Base-by-base conservation (phyloP, 805 yeast genomes). In the Clavispora fructus region DNA sequence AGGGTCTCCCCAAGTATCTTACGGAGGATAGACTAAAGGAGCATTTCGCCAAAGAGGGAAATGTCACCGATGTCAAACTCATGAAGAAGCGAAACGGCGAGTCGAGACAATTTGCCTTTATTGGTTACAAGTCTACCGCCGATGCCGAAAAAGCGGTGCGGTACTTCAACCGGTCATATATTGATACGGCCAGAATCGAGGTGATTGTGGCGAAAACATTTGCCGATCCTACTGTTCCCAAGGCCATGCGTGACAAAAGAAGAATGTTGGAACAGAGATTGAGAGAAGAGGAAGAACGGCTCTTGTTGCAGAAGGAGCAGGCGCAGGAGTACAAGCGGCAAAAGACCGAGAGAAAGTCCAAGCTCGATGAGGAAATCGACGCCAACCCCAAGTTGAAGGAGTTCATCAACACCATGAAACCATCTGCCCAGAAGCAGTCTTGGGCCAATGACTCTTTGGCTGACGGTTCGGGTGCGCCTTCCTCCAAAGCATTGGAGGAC, bases 21-120 rank as follows among this genome's bases (percentile, higher is more conserved):
- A 79, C 83, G 0, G 97, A 92, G 62, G 89, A 79, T 2, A 80
- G 83, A 52, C 67, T 92, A 46, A 74, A 74, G 51, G 78, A 76
- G 28, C 89, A 83, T 60, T 92, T 92, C 60, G 62, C 67, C 42
- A 63, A 65, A 49, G 68, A 74, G 45, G 87, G 88, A 10, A 72
- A 75, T 42, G 88, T 91, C 27, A 87, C 97, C 0, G 99, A 94
- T 75, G 91, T 88, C 33, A 89, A 87, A 64, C 73, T 94, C 32
- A 78, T 90, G 78, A 84, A 79, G 57, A 87, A 85, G 53, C 75
- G 85, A 55, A 80, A 79, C 54, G 99, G 99, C 25, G 85, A 84
- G 58, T 86, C 96, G 9, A 80, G 99, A 65, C 75, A 95, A 56
- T 94, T 94, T 73, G 98, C 96, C 7, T 94, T 94, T 58, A 73